These are phyloP conservation scores for Ophiostoma sp. DNA, from an alignment of 2,329 filamentous ascomycete genomes.

Conservation along the genomic window DNA sequence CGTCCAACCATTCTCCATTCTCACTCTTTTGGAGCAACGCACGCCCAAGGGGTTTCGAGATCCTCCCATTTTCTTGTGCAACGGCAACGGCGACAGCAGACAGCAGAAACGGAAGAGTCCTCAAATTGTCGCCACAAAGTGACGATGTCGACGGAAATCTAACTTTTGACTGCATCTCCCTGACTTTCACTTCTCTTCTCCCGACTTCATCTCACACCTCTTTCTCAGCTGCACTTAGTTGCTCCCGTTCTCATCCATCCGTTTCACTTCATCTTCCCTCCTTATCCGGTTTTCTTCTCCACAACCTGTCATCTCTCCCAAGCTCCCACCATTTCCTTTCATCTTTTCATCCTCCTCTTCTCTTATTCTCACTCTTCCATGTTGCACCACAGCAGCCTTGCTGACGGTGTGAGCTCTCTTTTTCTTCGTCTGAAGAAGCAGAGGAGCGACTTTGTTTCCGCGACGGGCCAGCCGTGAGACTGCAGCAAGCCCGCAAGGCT, in stretches of 20 bases:
- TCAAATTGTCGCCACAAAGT: neutral
- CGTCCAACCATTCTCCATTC: neutral
- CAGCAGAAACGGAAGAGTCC: neutral
- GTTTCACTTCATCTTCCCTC: neutral
- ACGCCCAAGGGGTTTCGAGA: conserved; percentile 11
- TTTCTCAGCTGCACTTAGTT: neutral
- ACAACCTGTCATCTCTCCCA: neutral
- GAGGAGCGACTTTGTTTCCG: neutral
- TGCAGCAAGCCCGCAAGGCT: conserved; percentile 8
- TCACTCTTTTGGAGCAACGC: neutral
- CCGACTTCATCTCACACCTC: neutral
- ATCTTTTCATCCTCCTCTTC: neutral
- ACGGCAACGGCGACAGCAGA: neutral
- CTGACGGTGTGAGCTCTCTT: neutral
- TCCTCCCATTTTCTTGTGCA: neutral
- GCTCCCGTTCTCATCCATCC: neutral
- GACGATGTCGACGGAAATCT: conserved; percentile 8
- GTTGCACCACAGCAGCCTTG: neutral
- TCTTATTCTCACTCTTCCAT: neutral
- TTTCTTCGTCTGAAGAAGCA: conserved; percentile 8
- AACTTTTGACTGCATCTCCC: neutral
- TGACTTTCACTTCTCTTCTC: neutral
- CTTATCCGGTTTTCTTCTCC: neutral
- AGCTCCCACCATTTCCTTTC: neutral
- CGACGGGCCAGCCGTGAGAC: neutral